These are phyloP conservation scores for Psilocybe mexicana DNA, from an alignment of 1,284 basidiomycete species.

Conservation along the genomic window DNA sequence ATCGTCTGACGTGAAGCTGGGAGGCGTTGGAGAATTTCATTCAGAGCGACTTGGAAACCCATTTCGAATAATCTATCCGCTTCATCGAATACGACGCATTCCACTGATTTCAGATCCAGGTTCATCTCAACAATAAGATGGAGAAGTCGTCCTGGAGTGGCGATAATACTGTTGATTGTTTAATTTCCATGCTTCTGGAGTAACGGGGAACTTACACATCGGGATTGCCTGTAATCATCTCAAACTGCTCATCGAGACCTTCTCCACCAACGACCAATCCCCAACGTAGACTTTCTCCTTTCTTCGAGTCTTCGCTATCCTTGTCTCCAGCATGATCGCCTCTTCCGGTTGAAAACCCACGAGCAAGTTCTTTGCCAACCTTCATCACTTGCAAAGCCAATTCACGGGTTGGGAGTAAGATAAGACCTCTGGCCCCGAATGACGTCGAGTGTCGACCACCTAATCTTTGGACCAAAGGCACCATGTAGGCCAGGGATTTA, in stretches of 20 bases:
- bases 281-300: constrained; percentile 82
- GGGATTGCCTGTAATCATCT: constrained; percentile 92
- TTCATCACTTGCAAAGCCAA: constrained; percentile 92
- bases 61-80: constrained; percentile 98
- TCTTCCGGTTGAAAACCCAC: constrained; percentile 69
- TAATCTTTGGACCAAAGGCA: constrained; percentile 89
- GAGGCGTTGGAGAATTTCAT: constrained; percentile 89
- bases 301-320: constrained; percentile 51
- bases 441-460: constrained; percentile 78
- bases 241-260: constrained; percentile 94
- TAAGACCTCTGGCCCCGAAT: constrained; percentile 87
- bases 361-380: constrained; percentile 91
- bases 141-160: constrained; percentile 95
- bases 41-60: constrained; percentile 92
- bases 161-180: constrained; percentile 73
- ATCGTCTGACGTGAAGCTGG: constrained; percentile 88
- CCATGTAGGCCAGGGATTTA: constrained; percentile 95
- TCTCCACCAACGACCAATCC: constrained; percentile 96
- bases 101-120: constrained; percentile 84
- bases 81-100: constrained; percentile 97
- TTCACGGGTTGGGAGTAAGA: constrained; percentile 92
- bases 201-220: constrained; percentile 73
- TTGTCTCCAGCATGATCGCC: constrained; percentile 68
- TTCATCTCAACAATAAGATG: constrained; percentile 98
- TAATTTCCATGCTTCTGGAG: constrained; percentile 6